Evolutionary conservation across 225 moss, liverwort and hornwort genomes (phyloP).

Genomic region (Anthoceros angustus): DNA sequence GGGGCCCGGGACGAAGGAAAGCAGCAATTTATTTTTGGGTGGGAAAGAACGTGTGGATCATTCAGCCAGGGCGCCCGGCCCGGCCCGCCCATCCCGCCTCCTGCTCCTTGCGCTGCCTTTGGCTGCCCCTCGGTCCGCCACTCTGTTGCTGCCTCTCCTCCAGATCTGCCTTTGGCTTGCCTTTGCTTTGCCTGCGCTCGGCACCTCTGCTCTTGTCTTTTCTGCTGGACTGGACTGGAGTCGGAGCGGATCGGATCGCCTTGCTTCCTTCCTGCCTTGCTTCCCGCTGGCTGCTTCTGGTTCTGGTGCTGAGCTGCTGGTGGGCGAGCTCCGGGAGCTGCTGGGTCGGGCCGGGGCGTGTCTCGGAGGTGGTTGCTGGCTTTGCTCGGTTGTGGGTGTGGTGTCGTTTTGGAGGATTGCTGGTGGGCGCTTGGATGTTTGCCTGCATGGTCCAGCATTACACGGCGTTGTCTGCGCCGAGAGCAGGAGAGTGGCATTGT

Average conservation of each 20-base stretch:
- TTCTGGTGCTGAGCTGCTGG: neutral
- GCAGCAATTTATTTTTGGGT: neutral
- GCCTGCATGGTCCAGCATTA: too few species aligned
- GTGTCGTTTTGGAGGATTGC: too few species aligned
- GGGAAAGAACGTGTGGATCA: slow-evolving; percentile 1
- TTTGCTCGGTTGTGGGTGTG: too few species aligned
- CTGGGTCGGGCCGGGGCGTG: neutral
- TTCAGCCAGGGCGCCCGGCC: neutral
- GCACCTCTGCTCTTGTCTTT: neutral
- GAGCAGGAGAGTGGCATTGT: too few species aligned
- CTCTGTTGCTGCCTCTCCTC: neutral
- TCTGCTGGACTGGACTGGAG: neutral
- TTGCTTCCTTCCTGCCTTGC: neutral
- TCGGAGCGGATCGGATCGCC: neutral
- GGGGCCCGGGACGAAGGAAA: too few species aligned
- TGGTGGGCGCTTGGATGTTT: too few species aligned
- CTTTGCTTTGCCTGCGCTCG: neutral
- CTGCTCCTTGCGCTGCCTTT: neutral
- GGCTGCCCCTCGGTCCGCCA: neutral
- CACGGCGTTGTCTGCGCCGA: too few species aligned
- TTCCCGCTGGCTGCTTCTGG: neutral
- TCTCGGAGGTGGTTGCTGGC: too few species aligned
- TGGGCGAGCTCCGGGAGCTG: neutral
- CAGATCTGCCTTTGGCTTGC: neutral
- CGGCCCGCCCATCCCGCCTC: too few species aligned